Conservation (phyloP, 106 monocot genomes). For the Hemerocallis citrina region DNA sequence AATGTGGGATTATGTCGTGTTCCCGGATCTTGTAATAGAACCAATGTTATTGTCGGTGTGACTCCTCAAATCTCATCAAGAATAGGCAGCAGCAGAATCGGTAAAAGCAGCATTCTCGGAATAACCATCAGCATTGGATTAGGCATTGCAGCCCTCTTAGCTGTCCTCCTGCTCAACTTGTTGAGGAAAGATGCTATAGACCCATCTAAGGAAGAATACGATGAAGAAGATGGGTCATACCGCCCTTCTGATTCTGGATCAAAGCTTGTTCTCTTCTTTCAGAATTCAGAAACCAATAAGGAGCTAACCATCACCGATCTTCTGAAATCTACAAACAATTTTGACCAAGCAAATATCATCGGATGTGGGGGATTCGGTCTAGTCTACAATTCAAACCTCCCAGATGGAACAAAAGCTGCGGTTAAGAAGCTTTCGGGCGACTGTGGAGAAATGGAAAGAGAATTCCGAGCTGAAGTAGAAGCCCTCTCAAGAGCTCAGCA, state of each 20-base stretch:
- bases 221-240: slow-evolving; percentile 11
- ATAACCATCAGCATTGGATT: slow-evolving; percentile 38
- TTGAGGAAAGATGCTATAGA: slow-evolving; percentile 25
- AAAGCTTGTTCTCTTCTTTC: slow-evolving; percentile 53
- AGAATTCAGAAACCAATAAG: slow-evolving; percentile 21
- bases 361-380: slow-evolving; percentile 68
- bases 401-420: slow-evolving; percentile 52
- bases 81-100: slow-evolving; percentile 24
- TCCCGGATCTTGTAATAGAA: slow-evolving; percentile 23
- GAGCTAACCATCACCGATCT: slow-evolving; percentile 49
- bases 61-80: slow-evolving; percentile 7
- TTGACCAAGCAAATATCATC: slow-evolving; percentile 66
- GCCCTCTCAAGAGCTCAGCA: slow-evolving; percentile 58
- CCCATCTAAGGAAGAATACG: slow-evolving; percentile 17
- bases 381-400: slow-evolving; percentile 55
- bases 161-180: slow-evolving; percentile 39
- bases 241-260: slow-evolving; percentile 27
- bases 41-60: background rate
- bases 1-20: slow-evolving; percentile 49
- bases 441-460: slow-evolving; percentile 52
- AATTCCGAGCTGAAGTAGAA: slow-evolving; percentile 64
- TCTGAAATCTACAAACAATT: slow-evolving; percentile 56
- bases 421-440: slow-evolving; percentile 65
- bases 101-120: slow-evolving; percentile 32
- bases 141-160: slow-evolving; percentile 33